These are phyloP conservation scores for Suhomyces choctaworum DNA, from an alignment of 1,139 yeast genomes.

Conservation along the genomic window DNA sequence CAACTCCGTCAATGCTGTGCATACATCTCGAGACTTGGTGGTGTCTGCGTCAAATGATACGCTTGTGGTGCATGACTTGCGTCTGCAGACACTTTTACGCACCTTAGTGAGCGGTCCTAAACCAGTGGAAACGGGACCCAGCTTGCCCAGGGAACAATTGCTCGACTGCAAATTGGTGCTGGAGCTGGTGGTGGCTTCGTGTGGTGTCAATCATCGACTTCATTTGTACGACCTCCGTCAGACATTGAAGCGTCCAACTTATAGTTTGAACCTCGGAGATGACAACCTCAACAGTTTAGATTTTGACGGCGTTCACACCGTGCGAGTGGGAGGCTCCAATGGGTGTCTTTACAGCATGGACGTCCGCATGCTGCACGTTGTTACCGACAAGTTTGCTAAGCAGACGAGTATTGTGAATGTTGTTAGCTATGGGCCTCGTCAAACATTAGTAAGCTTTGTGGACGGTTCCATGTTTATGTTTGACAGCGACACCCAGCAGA, in stretches of 20 bases:
- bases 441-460: constrained; percentile 4
- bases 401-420: constrained; percentile 11
- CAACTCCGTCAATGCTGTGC: constrained; percentile 21
- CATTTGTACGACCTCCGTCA: constrained; percentile 23
- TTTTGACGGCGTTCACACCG: constrained; percentile 10
- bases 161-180: constrained; percentile 17
- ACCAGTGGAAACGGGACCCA: neutral
- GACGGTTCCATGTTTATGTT: constrained; percentile 5
- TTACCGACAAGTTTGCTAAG: constrained; percentile 17
- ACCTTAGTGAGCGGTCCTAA: constrained; percentile 1
- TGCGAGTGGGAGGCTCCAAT: constrained; percentile 31
- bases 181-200: constrained; percentile 22
- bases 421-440: constrained; percentile 1
- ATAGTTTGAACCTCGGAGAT: constrained; percentile 22
- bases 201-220: constrained; percentile 28
- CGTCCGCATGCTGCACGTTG: constrained; percentile 23
- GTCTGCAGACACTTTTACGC: constrained; percentile 15
- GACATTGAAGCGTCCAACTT: constrained; percentile 16
- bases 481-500: constrained; percentile 2
- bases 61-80: constrained; percentile 18
- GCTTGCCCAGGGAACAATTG: constrained; percentile 14
- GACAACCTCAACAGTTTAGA: constrained; percentile 33
- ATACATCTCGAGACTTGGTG: constrained; percentile 12
- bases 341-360: constrained; percentile 31
- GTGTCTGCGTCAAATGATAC: constrained; percentile 17